phyloP scores from a whole-genome alignment of 768 basidiomycete genomes.

The Vararia minispora region DNA sequence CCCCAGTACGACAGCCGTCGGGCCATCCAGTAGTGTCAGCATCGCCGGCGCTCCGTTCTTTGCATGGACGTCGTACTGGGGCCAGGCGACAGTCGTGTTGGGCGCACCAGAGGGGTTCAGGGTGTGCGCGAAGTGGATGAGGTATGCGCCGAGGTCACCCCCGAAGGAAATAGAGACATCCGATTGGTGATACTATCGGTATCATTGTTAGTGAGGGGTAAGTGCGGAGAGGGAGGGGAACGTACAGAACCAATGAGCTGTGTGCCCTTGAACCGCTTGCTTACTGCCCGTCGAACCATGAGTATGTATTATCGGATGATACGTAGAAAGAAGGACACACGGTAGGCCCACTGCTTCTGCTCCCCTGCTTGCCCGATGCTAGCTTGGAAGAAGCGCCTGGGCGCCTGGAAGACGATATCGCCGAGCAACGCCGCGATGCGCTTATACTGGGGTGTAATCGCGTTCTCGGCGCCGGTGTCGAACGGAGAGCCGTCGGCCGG shows the following conservation, averaged over 20 bases:
- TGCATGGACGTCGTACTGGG: constrained; percentile 10
- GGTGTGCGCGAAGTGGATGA: constrained; percentile 17
- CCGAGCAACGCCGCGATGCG: constrained; percentile 18
- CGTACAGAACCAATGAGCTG: constrained; percentile 18
- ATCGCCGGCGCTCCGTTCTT: constrained; percentile 1
- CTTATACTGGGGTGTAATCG: constrained; percentile 15
- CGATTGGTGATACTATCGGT: constrained; percentile 6
- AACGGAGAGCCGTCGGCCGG: constrained; percentile 15
- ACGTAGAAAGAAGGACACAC: not conserved
- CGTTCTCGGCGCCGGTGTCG: constrained; percentile 10
- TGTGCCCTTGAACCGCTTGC: constrained; percentile 20
- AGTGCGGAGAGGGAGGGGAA: not conserved
- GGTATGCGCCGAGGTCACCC: constrained; percentile 9
- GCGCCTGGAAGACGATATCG: constrained; percentile 15
- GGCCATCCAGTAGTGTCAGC: constrained; percentile 8
- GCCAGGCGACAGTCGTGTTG: constrained; percentile 5
- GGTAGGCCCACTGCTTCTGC: constrained; percentile 5
- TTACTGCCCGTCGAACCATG: constrained; percentile 18
- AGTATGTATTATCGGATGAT: constrained; percentile 14
- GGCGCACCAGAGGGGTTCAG: constrained; percentile 18
- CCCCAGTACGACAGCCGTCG: constrained; percentile 9
- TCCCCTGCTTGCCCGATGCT: constrained; percentile 3
- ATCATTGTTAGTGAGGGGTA: not conserved
- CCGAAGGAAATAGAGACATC: constrained; percentile 7
- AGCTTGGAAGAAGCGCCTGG: constrained; percentile 9